Percentiles rank a stretch among this genome's conserved stretches.
phyloP scores from a whole-genome alignment of 495 filamentous ascomycete genomes.

The Trichoderma virens region DNA sequence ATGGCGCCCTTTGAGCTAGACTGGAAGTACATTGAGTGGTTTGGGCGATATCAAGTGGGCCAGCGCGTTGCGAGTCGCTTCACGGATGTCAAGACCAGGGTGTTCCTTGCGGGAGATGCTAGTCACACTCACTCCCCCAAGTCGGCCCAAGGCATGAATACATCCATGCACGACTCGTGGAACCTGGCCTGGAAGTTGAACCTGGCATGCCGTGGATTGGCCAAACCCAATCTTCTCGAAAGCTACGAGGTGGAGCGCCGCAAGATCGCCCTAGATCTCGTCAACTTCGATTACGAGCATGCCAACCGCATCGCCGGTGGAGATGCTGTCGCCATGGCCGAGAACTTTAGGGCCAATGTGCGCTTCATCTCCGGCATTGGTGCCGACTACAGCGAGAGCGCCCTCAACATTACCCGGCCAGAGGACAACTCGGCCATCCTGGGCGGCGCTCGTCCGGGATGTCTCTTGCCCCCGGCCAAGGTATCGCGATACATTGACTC shows the following conservation, averaged over 20 bases:
- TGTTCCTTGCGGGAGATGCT: conserved; percentile 70
- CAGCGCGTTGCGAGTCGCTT: conserved; percentile 58
- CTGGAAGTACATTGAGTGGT: conserved; percentile 58
- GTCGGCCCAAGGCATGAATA: conserved; percentile 74
- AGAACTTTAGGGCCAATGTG: conserved; percentile 59
- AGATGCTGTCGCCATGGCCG: conserved; percentile 46
- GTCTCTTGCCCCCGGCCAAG: conserved; percentile 53
- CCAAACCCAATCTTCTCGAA: conserved; percentile 42
- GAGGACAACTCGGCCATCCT: conserved; percentile 30
- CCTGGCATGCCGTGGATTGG: conserved; percentile 50
- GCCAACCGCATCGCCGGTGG: conserved; percentile 51
- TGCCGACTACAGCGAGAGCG: conserved; percentile 51
- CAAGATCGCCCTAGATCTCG: conserved; percentile 53
- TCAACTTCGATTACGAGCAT: conserved; percentile 59
- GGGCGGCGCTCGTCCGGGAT: conserved; percentile 46
- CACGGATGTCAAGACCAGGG: conserved; percentile 41
- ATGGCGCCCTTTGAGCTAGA: conserved; percentile 53
- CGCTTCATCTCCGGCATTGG: conserved; percentile 61
- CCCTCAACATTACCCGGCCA: conserved; percentile 40
- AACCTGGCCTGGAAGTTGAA: conserved; percentile 73
- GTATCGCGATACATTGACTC: conserved; percentile 61
- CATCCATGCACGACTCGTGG: conserved; percentile 68
- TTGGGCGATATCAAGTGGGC: conserved; percentile 54
- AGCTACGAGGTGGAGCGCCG: conserved; percentile 62
- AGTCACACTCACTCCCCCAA: conserved; percentile 70